Evolutionary conservation across 306 rosid genomes (phyloP), one percentile per base, ranked within the genome.

Genomic region (Trifolium subterraneum): DNA sequence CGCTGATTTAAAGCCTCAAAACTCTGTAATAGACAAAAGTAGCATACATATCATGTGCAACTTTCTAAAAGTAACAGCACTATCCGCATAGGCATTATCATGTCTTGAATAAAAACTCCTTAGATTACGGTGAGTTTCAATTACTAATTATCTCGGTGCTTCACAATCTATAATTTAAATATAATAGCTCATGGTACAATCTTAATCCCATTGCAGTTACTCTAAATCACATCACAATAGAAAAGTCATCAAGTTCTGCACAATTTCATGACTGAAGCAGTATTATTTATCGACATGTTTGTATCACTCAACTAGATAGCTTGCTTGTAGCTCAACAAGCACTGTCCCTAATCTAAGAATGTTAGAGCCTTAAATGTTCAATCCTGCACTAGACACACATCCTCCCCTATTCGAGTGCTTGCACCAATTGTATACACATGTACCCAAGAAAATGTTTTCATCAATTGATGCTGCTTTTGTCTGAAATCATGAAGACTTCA

Each of bases 1-100:
- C 98, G 90, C 78, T 88, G 98, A 82, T 91, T 93, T 55, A 93
- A 84, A 54, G 98, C 98, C 90, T 93, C 97, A 76, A 93, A 93
- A 77, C 97, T 91, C 98, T 91, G 70, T 52, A 91, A n/a, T 22
- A 69, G 11, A 65, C 33, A 14, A 71, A 59, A 38, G 41, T 50
- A 65, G 67, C 10, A 52, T 23, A 25, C 12, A 77, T 10, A 56
- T 19, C 27, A 74, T 16, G 48, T 63, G 56, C 35, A 22, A 70
- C 8, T 9, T 73, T 10, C 25, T 55, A 78, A 16, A 47, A 60
- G n/a, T 15, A 64, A 56, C 25, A 55, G 52, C 23, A 14, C 5
- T 19, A 62, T 70, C 15, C 3, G 0, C 9, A 54, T 9, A 66
- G 56, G 75, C 22, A n/a, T 20, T 39, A 16, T 64, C 72, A 70